phyloP scores from a whole-genome alignment of 345 rosid species.

The Euclidium syriacum region DNA sequence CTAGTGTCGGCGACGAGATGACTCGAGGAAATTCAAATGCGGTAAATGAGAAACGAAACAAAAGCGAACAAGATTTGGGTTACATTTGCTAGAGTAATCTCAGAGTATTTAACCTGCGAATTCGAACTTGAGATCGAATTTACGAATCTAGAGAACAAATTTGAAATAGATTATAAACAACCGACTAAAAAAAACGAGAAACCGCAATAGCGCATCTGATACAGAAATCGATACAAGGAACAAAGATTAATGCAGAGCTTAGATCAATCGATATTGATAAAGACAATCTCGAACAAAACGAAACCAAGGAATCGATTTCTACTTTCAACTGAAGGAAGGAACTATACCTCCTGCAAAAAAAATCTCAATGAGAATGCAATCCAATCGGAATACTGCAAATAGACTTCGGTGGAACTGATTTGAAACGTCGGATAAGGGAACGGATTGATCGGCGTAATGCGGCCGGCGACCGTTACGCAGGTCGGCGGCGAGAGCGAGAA shows the following conservation, averaged over 20 bases:
- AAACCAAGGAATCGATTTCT: constrained; percentile 2
- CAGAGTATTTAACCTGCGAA: neutral
- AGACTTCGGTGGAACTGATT: neutral
- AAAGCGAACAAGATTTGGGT: neutral
- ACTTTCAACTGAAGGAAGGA: constrained; percentile 5
- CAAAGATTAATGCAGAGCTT: neutral
- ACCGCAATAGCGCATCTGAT: neutral
- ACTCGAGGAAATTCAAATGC: neutral
- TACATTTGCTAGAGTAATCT: neutral
- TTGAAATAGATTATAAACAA: constrained; percentile 10
- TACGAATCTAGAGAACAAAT: constrained; percentile 8
- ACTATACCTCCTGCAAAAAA: constrained; percentile 13
- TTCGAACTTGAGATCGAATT: neutral
- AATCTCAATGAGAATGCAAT: constrained; percentile 5
- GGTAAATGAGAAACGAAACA: neutral
- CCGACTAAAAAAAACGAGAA: neutral
- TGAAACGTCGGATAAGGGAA: constrained; percentile 9
- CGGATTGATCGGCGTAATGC: constrained; percentile 28
- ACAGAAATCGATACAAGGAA: neutral
- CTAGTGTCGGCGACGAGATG: constrained; percentile 12
- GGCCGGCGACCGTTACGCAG: constrained; percentile 40
- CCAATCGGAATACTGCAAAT: neutral
- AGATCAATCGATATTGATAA: constrained; percentile 3
- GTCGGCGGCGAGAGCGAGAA: constrained; percentile 40
- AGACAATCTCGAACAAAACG: neutral